Evolutionary conservation across 2,329 filamentous ascomycete species (phyloP), one percentile per base, ranked within the genome.

Genomic region (Cordyceps militaris): DNA sequence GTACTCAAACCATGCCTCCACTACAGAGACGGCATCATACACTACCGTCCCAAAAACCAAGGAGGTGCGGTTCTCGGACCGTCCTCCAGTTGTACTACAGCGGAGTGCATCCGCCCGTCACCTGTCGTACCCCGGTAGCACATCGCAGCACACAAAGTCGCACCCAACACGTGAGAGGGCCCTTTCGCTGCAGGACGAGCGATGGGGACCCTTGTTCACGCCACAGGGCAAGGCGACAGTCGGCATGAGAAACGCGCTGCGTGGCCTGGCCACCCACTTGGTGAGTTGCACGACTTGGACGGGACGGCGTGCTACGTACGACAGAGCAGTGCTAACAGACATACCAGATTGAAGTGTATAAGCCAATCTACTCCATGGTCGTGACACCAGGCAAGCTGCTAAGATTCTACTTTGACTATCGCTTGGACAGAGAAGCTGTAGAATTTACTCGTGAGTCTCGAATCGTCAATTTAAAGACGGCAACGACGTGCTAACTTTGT

Each of bases 131-230:
- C 26, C n/a, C 6, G 36, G 36, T n/a, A n/a, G 44, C 34, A 40
- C 32, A 23, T 16, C 36, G 16, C 34, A 38, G 14, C 34, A 38
- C 14, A n/a, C 32, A 9, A 49, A 49, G 24, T 28, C 24, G 13
- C 23, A 47, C 16, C 34, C 24, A 23, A 23, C 56, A 5, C 40
- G 49, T 2, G 59, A 38, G 0, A 56, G 60, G 9, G 40, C 48
- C 10, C 40, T 66, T 10, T 70, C 66, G 1, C 80, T 81, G 1
- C 70, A 88, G 28, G 88, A 92, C 67, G 82, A 81, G 66, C 85
- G 86, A 66, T 96, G 91, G 91, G 87, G 89, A 6, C 77, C 77
- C 10, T 70, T 96, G 3, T 95, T 95, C 66, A 84, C 88, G 48
- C 74, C 77, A 3, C 77, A 84, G 28, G 87, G 86, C 0, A 78